Evolutionary conservation across 768 basidiomycete genomes (phyloP), one percentile per base, ranked within the genome.

Genomic region (Leccinum fibrillosum): DNA sequence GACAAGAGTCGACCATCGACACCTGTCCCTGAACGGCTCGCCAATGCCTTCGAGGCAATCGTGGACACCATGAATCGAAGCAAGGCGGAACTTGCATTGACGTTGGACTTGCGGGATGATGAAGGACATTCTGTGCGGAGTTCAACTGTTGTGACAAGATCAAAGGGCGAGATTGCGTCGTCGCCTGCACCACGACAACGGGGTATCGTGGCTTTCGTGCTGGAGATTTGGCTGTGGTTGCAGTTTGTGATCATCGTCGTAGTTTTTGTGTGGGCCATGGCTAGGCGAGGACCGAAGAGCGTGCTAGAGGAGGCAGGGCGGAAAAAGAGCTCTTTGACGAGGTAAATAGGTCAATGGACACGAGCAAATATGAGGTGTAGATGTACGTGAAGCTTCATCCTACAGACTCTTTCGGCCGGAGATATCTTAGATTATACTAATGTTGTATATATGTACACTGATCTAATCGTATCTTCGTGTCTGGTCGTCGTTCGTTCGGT

Each of bases 161-260:
- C 62, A 5, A 49, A 51, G 32, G 57, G 45, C 6, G 47, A 47
- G 39, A 39, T 55, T 52, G 48, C 62, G 57, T 59, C 65, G 4
- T n/a, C 55, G 17, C 42, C 56, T 19, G 52, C 55, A 15, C 69
- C 70, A 0, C 71, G 68, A 56, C 66, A 71, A 15, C 74, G 77
- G 6, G 66, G 72, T 7, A 60, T 78, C 21, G 74, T 75, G 34
- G 73, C 68, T 42, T 72, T 88, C 51, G 69, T 92, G 62, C 64
- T 93, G 51, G 88, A 91, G 73, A 69, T 89, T 21, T 93, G 92
- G 92, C 71, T 93, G 61, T 91, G 90, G 89, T 69, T 92, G 58
- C 92, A 94, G 71, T 92, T 93, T 66, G 76, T 71, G 8, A 78
- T 92, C 59, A 84, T 94, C 61, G 78, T 92, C 32, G 55, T 86